Evolutionary conservation across 2,329 filamentous ascomycete species (phyloP).

Genomic region (Exophiala aquamarina): DNA sequence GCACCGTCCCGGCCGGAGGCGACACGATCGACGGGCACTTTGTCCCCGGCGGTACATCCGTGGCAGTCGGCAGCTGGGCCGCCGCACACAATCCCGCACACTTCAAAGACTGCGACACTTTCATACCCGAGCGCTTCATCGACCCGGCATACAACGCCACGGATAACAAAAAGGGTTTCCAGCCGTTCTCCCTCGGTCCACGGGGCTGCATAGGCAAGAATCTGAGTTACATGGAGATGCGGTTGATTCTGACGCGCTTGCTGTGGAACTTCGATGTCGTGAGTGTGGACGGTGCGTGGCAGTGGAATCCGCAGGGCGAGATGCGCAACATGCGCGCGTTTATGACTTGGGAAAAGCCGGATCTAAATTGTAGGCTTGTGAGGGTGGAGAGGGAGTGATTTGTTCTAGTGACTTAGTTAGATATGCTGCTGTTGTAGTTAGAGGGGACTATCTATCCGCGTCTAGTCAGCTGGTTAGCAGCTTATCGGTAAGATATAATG

Average conservation of each 20-base stretch:
- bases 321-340: conserved; percentile 14
- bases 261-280: conserved; percentile 51
- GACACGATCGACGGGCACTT: conserved; percentile 31
- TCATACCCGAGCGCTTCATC: conserved; percentile 19
- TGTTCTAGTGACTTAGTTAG: too few relatives aligned
- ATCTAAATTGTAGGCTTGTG: conserved; percentile 11
- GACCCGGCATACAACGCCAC: background rate
- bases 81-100: conserved; percentile 28
- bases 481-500: too few relatives aligned
- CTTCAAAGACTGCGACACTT: conserved; percentile 26
- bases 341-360: conserved; percentile 16
- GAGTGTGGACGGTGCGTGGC: conserved; percentile 8
- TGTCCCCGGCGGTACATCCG: conserved; percentile 33
- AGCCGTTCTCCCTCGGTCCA: conserved; percentile 3
- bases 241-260: conserved; percentile 48
- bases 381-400: conserved; percentile 2
- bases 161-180: conserved; percentile 11
- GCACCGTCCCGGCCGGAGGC: conserved; percentile 41
- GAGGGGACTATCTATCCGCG: too few relatives aligned
- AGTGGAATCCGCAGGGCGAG: conserved; percentile 15
- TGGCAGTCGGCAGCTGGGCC: conserved; percentile 30
- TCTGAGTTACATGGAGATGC: conserved; percentile 53
- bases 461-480: too few relatives aligned
- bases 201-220: conserved; percentile 29
- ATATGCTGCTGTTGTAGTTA: too few relatives aligned